A percentile compares a stretch with the other conserved stretches of the same genome.
phyloP scores from a whole-genome alignment of 202 grass and related monocot species.

The Miscanthus sacchariflorus region DNA sequence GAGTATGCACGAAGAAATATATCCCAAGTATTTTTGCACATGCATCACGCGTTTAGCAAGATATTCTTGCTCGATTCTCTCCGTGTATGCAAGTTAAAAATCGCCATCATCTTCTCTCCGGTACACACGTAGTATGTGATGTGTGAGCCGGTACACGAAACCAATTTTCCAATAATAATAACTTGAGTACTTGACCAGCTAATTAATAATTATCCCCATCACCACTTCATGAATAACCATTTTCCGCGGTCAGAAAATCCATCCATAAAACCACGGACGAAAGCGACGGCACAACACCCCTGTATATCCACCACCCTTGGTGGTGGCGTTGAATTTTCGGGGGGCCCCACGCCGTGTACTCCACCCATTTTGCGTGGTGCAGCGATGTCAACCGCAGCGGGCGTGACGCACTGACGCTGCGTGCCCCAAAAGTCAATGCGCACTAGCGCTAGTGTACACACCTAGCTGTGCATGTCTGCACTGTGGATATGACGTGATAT shows the following conservation, averaged over 20 bases:
- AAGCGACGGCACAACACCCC: background rate
- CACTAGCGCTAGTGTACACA: slow-evolving; percentile 51
- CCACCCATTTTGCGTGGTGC: background rate
- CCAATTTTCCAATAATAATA: background rate
- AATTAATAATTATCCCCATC: background rate
- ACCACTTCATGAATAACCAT: background rate
- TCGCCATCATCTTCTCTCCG: background rate
- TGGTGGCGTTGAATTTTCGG: background rate
- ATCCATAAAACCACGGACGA: background rate
- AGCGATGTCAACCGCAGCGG: slow-evolving; percentile 34
- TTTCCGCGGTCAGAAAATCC: background rate
- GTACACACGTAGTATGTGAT: too few relatives aligned
- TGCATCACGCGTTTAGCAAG: background rate
- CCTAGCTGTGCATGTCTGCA: background rate
- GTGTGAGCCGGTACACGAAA: background rate
- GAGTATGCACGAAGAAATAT: background rate
- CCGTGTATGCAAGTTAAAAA: background rate
- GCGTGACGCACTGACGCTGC: background rate
- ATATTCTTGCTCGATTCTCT: background rate
- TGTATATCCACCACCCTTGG: background rate
- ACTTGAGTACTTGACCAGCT: background rate
- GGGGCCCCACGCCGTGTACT: background rate
- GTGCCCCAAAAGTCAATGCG: slow-evolving; percentile 41
- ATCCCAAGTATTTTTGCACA: background rate
- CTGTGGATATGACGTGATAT: background rate